A percentile compares a stretch with the other conserved stretches of the same genome.
Conservation (phyloP, 2,329 filamentous ascomycete species). For the Camillea tinctor region DNA sequence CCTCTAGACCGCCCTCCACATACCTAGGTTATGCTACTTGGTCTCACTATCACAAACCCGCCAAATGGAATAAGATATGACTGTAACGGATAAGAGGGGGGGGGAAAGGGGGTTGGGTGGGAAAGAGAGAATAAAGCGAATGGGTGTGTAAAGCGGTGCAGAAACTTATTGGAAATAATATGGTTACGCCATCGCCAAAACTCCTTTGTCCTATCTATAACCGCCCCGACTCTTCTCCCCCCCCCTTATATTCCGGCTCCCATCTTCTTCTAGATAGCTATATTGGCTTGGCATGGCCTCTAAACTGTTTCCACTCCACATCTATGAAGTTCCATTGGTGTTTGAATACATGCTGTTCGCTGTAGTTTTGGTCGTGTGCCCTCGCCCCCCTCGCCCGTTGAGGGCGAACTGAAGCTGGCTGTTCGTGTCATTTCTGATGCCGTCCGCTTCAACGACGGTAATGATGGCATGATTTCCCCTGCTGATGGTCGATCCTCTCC, state of each 20-base stretch:
- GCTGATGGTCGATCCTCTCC: conserved; percentile 42
- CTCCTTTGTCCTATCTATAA: not conserved
- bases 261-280: not conserved
- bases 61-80: not conserved
- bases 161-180: not conserved
- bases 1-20: not conserved
- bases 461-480: conserved; percentile 43
- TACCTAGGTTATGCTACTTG: not conserved
- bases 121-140: too few species aligned
- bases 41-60: not conserved
- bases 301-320: conserved; percentile 39
- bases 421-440: conserved; percentile 53
- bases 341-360: conserved; percentile 40
- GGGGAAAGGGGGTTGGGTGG: too few species aligned
- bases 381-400: conserved; percentile 30
- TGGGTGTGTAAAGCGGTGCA: not conserved
- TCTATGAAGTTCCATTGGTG: conserved; percentile 40
- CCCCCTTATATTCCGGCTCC: not conserved
- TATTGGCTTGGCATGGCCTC: conserved; percentile 18
- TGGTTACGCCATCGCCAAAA: not conserved
- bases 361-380: conserved; percentile 36
- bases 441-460: conserved; percentile 48
- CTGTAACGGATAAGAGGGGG: not conserved
- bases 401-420: conserved; percentile 43
- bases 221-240: not conserved